These are phyloP conservation scores for Acanthamoeba lenticulata DNA, from an alignment of 208 protist genomes.

Conservation along the genomic window DNA sequence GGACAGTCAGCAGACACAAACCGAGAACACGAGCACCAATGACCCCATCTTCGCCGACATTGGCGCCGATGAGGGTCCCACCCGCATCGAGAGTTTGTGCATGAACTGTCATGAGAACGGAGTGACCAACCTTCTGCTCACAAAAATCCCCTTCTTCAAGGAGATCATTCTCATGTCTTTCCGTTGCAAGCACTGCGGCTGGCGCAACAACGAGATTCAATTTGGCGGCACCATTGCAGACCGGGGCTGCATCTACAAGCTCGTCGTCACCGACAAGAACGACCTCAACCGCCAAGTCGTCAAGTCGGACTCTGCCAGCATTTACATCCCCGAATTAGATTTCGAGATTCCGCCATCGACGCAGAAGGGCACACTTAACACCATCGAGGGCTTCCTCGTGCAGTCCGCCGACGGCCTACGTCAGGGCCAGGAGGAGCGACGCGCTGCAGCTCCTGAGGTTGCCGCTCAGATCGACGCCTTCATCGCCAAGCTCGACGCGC, in stretches of 20 bases:
- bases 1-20: not conserved
- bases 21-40: not conserved
- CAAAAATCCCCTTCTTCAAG: conserved; percentile 83
- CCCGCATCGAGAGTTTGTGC: conserved; percentile 84
- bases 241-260: conserved; percentile 73
- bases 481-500: conserved; percentile 70
- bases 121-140: conserved; percentile 85
- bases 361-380: conserved; percentile 85
- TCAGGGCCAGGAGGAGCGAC: conserved; percentile 49
- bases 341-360: conserved; percentile 87
- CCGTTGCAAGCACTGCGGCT: conserved; percentile 87
- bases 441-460: conserved; percentile 69
- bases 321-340: conserved; percentile 86
- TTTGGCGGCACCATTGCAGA: conserved; percentile 73
- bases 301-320: conserved; percentile 81
- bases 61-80: conserved; percentile 59
- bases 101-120: conserved; percentile 87
- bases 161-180: conserved; percentile 85
- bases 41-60: conserved; percentile 41
- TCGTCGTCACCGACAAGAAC: conserved; percentile 69
- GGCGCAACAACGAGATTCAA: conserved; percentile 81
- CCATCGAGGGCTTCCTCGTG: conserved; percentile 87
- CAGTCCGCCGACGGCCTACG: conserved; percentile 70
- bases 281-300: conserved; percentile 87
- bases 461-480: conserved; percentile 82